A percentile compares a stretch with the other conserved stretches of the same genome.
Evolutionary conservation across 768 basidiomycete genomes (phyloP).

Genomic region (Mycena filopes): DNA sequence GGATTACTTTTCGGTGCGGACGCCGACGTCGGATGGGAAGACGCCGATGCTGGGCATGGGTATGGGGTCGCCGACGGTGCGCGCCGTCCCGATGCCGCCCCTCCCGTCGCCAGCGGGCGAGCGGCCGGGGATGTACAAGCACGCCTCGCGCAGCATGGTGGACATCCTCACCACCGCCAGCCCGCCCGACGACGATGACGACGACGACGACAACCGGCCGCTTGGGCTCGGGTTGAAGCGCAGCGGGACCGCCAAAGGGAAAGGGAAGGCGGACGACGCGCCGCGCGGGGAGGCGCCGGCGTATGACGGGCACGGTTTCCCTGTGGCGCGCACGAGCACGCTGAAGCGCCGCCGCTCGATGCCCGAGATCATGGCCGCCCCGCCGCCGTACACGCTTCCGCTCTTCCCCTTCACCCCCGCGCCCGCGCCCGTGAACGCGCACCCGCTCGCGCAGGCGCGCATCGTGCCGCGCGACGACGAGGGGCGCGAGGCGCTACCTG

Average conservation of each 20-base stretch:
- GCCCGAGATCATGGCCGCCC: slow-evolving; percentile 72
- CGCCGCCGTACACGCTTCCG: slow-evolving; percentile 72
- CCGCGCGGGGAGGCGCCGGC: slow-evolving; percentile 41
- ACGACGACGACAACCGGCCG: slow-evolving; percentile 1
- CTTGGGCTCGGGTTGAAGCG: too few species aligned
- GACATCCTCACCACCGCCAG: slow-evolving; percentile 54
- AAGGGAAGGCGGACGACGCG: slow-evolving; percentile 15
- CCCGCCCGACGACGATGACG: slow-evolving; percentile 17
- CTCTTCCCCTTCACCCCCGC: slow-evolving; percentile 43
- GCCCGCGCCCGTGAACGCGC: slow-evolving; percentile 24
- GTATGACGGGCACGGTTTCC: slow-evolving; percentile 45
- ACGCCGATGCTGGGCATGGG: not conserved
- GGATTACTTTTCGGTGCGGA: slow-evolving; percentile 35
- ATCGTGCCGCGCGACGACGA: slow-evolving; percentile 80
- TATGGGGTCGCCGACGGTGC: slow-evolving; percentile 33
- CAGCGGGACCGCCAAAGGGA: slow-evolving; percentile 8
- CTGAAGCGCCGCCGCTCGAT: slow-evolving; percentile 68
- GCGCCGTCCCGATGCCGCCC: slow-evolving; percentile 28
- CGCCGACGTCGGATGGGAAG: slow-evolving; percentile 34
- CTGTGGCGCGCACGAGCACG: slow-evolving; percentile 35
- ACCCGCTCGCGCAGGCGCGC: slow-evolving; percentile 32
- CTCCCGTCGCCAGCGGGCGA: slow-evolving; percentile 23
- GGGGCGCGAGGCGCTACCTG: slow-evolving; percentile 81
- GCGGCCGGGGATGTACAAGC: slow-evolving; percentile 64
- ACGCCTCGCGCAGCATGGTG: slow-evolving; percentile 72